Percentiles rank a stretch among this genome's conserved stretches.
These are phyloP conservation scores for Teratosphaeria pseudoeucalypti DNA, from an alignment of 2,329 filamentous ascomycete species.

Conservation along the genomic window DNA sequence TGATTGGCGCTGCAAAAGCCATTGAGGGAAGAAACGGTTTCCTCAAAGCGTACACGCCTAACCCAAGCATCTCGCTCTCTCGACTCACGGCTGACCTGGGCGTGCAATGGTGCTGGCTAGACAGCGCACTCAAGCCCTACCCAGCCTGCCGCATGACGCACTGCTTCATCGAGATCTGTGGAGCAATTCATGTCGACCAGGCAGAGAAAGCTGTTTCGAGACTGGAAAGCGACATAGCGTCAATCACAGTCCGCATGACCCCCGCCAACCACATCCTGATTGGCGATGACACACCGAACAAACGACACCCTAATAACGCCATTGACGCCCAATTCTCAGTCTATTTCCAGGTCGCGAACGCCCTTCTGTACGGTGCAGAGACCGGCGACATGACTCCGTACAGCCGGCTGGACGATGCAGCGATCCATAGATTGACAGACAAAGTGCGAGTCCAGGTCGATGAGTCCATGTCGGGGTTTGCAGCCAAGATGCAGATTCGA, in stretches of 20 bases:
- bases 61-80: constrained; percentile 11
- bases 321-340: constrained; percentile 28
- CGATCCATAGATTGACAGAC: constrained; percentile 14
- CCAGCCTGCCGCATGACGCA: constrained; percentile 25
- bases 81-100: constrained; percentile 15
- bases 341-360: constrained; percentile 26
- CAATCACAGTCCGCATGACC: constrained; percentile 13
- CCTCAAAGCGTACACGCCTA: constrained; percentile 21
- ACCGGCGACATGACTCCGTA: constrained; percentile 20
- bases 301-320: constrained; percentile 25
- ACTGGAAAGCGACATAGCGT: constrained; percentile 8
- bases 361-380: constrained; percentile 18
- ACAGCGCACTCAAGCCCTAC: constrained; percentile 20
- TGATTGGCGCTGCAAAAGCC: constrained; percentile 18
- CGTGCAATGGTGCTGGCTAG: constrained; percentile 16
- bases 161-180: constrained; percentile 22
- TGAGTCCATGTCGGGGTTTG: constrained; percentile 13
- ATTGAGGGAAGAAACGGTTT: constrained; percentile 23
- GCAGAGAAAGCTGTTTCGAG: not conserved
- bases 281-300: constrained; percentile 26
- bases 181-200: constrained; percentile 8
- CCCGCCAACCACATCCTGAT: constrained; percentile 19
- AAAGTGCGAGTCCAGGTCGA: constrained; percentile 16
- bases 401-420: constrained; percentile 14
- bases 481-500: constrained; percentile 12